Evolutionary conservation across 129 eudicot genomes (phyloP), one percentile per base, ranked within the genome.

Genomic region (Solidago caesia): DNA sequence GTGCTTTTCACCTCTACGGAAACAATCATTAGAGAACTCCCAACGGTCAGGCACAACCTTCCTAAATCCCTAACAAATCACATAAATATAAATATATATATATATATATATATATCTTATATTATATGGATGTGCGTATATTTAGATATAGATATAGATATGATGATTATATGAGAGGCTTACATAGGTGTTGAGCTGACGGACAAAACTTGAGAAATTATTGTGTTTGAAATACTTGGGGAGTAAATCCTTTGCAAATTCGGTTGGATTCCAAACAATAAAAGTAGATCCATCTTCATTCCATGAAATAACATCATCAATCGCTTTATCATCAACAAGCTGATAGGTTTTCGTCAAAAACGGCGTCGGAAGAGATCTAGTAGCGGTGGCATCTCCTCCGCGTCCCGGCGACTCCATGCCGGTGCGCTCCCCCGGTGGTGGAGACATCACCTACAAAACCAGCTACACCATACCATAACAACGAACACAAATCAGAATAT

Each of bases 21-120:
- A 95, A 79, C 80, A 84, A 4, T 91, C 97, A 63, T 95, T 91
- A 0, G 94, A 80, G 66, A 95, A 95, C 73, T 95, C 99, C 99
- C 97, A 95, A 48, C 96, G 96, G 77, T 95, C 99, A 21, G 99
- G 96, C 15, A 89, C 90, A 8, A 95, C 92, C 80, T 95, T 95
- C 60, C 97, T 82, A 48, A 95, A 95, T 74, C 99, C 99, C 99
- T 95, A 79, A 26, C 49, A 70, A 46, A 48, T 61, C 58, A 11
- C 46, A 44, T 2, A 3, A 41, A 1, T n/a, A 10, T 5, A 27
- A 1, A 60, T 5, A 13, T 27, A 15, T 53, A 2, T 12, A 25
- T 21, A 14, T 2, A 60, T 71, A 33, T 33, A 33, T 33, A 33
- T 33, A 33, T 33, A 33, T 21, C 21, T 21, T 21, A 21, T 33